Percentiles rank a stretch among this genome's conserved stretches.
phyloP scores from a whole-genome alignment of 371 early-diverging fungal genomes.

The Nematocida displodere region DNA sequence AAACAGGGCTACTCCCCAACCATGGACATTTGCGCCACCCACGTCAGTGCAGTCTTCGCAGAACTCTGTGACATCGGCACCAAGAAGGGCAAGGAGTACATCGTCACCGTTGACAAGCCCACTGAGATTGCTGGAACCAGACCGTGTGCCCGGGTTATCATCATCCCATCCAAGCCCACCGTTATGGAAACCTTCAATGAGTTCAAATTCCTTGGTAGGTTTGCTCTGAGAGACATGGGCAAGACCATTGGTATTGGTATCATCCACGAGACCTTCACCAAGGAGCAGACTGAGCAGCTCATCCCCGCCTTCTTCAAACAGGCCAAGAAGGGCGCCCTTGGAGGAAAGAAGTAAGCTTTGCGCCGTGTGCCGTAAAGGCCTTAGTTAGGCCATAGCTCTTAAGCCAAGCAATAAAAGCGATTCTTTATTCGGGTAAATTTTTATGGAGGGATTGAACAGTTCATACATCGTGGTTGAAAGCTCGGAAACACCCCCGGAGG shows the following conservation, averaged over 20 bases:
- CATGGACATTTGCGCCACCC: slow-evolving; percentile 59
- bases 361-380: neutral
- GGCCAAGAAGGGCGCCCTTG: slow-evolving; percentile 39
- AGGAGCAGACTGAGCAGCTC: slow-evolving; percentile 38
- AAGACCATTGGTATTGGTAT: slow-evolving; percentile 60
- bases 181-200: slow-evolving; percentile 55
- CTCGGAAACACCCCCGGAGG: no score
- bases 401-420: neutral
- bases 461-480: no score
- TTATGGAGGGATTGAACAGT: slow-evolving; percentile 40
- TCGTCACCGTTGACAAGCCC: slow-evolving; percentile 15
- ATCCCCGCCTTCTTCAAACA: slow-evolving; percentile 41
- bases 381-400: no score
- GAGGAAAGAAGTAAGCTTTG: slow-evolving; percentile 19
- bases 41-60: slow-evolving; percentile 58
- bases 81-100: slow-evolving; percentile 48
- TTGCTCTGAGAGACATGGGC: slow-evolving; percentile 64
- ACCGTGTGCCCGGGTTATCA: slow-evolving; percentile 48
- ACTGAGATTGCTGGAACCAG: slow-evolving; percentile 46
- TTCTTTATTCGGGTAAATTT: slow-evolving; percentile 17
- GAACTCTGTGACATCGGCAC: slow-evolving; percentile 49
- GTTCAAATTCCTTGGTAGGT: slow-evolving; percentile 61
- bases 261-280: slow-evolving; percentile 44
- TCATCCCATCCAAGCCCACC: slow-evolving; percentile 59
- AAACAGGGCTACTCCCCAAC: slow-evolving; percentile 61